Percentiles rank a stretch among this genome's conserved stretches.
These are phyloP conservation scores for Cystofilobasidium ferigula DNA, from an alignment of 768 basidiomycete genomes.

Conservation along the genomic window DNA sequence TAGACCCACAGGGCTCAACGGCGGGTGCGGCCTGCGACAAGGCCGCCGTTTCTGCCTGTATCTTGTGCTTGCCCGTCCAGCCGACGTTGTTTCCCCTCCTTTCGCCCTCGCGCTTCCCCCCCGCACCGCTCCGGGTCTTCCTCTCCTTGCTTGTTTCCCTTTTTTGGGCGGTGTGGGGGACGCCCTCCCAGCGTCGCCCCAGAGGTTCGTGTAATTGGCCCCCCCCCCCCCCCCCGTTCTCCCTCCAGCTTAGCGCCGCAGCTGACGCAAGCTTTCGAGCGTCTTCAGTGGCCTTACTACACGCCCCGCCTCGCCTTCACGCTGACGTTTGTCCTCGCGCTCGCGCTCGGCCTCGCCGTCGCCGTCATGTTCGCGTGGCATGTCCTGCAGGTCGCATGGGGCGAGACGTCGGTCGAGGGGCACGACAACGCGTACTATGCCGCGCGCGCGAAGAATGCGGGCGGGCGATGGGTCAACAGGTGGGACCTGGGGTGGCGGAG, in stretches of 20 bases:
- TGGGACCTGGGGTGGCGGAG: conserved; percentile 73
- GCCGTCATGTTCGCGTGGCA: conserved; percentile 51
- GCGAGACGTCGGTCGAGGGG: conserved; percentile 80
- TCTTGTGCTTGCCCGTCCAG: background rate
- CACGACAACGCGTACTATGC: conserved; percentile 77
- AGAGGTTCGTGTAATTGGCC: too few relatives aligned
- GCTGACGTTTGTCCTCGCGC: conserved; percentile 53
- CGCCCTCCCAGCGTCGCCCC: too few relatives aligned
- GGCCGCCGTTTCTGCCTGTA: too few relatives aligned
- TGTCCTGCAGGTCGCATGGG: conserved; percentile 53
- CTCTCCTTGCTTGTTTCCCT: background rate
- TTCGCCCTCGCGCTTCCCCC: background rate
- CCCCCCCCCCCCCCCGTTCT: too few relatives aligned
- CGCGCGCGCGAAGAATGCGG: conserved; percentile 58
- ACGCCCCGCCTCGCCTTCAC: conserved; percentile 62
- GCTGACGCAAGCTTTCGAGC: conserved; percentile 28
- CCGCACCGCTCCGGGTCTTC: too few relatives aligned
- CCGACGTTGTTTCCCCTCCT: background rate
- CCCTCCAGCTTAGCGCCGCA: background rate
- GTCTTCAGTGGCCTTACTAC: conserved; percentile 48
- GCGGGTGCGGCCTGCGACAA: too few relatives aligned
- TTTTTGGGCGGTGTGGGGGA: too few relatives aligned
- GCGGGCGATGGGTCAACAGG: conserved; percentile 76
- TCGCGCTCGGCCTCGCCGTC: conserved; percentile 46
- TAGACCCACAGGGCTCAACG: too few relatives aligned